Base-by-base conservation (phyloP, 768 basidiomycete genomes). In the Panellus pusillus region DNA sequence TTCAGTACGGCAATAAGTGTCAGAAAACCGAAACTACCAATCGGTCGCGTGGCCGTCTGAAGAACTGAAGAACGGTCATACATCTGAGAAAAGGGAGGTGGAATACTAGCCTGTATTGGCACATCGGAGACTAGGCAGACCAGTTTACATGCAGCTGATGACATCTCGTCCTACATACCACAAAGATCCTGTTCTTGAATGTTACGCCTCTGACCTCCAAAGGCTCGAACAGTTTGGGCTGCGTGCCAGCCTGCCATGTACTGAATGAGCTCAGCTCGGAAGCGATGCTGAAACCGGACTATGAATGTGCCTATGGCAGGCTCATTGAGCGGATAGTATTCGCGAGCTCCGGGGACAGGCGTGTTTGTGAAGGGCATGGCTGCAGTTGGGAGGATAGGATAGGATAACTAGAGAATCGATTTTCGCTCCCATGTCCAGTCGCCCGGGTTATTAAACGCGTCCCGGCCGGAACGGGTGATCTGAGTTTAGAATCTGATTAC, bases 131-230 rank as follows among this genome's bases (percentile, higher is more conserved):
- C 84, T 85, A 56, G 9, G 43, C 40, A 46, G 27, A 47, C n/a
- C 24, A 17, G 6, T 12, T 46, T 38, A 47, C 20, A 24, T 14
- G 31, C n/a, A 18, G 7, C 19, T 40, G 17, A 52, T 15, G 47
- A 17, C 17, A 9, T 42, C 2, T 28, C 11, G 28, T 24, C 9
- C 45, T 24, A 68, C 77, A 35, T 62, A 84, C 86, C 47, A 84
- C 86, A 60, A 81, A 89, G 37, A 88, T 81, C 48, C 89, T 73
- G 67, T 93, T 91, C 67, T 87, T 87, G 75, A 93, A 89, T 6
- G 74, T 76, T 1, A 81, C 68, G 27, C 76, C 79, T 44, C 78
- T 72, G 32, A 93, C 76, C 9, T 74, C 83, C 19, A 93, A 61
- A 5, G 87, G 83, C 52, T 82, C 68, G 70, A 93, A 93, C 13